Evolutionary conservation across 805 yeast genomes (phyloP), one percentile per base, ranked within the genome.

Genomic region (Kodamaea restingae): DNA sequence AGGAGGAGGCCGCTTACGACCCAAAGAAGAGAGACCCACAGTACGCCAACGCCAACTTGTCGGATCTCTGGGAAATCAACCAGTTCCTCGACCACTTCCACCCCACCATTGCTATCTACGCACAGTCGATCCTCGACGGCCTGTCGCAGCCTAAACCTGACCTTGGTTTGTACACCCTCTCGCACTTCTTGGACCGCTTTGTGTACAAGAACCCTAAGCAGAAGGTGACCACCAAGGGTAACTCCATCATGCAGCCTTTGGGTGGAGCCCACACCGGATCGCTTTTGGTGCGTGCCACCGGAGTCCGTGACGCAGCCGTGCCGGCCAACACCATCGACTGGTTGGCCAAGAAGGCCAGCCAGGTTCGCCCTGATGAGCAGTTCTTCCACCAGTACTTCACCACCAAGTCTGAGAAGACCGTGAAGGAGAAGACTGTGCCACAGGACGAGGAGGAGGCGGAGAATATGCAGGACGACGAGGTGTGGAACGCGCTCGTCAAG

Each of bases 201-300:
- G 96, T 93, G 28, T 93, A 93, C 69, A 84, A 87, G 65, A 88
- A 88, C 60, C 87, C 96, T 35, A 88, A 87, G 66, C 83, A 79
- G 52, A 85, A 83, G 61, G 71, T 80, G 14, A 60, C 69, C 24
- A 66, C 81, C n/a, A 81, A 84, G 58, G 98, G 98, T 54, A 71
- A 84, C 3, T 88, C 97, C 32, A 90, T 93, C 57, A 93, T 93
- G 98, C 98, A 93, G 70, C 98, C 98, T 36, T 71, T 93, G 48
- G 88, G 95, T 32, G 97, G 96, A 46, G 73, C 80, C 1, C 84
- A 82, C 46, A 81, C 86, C 15, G 86, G 84, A 7, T 67, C 81
- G 4, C 63, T 84, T 38, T 69, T 84, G 48, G 86, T 84, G 9
- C 80, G 70, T 52, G 78, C 87, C n/a, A 75, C 86, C 4, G 61